Evolutionary conservation across 2,329 filamentous ascomycete species (phyloP), one percentile per base, ranked within the genome.

Genomic region (Metarhizium sp.): DNA sequence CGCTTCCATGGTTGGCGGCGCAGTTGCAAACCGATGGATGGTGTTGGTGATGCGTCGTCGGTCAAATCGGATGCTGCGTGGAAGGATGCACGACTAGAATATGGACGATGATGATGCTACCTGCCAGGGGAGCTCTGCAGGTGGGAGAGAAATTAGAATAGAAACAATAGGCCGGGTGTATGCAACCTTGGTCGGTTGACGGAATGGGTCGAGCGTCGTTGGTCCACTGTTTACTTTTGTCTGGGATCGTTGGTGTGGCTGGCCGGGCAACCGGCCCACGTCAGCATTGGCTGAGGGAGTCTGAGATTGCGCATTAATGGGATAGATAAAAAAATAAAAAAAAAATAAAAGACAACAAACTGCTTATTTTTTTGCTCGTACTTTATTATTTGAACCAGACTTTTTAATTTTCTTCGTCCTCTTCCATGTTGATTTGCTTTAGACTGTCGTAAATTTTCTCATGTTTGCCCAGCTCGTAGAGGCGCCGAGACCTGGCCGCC

Each of bases 1-100:
- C 53, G 68, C 61, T 57, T 76, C 73, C 74, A 76, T 77, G 55
- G 54, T 63, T 16, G 32, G 32, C 30, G 25, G 25, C 25, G 25
- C 25, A 1, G 25, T 25, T 25, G 25, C 25, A 25, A 25, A 25
- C 25, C 25, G 25, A 25, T 20, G 20, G 42, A 20, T 45, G 5
- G 42, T 20, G n/a, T 20, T 45, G 4, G 14, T 45, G 42, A 10
- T 45, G n/a, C 18, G n/a, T 16, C 18, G 16, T 45, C 42, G 6
- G n/a, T 18, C 4, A 20, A 20, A 45, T 45, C 10, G 6, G 42
- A 20, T 45, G 6, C 6, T 16, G n/a, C 1, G 40, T 14, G 25
- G 42, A 43, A 38, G 25, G 50, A 51, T 51, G 36, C 36, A 51
- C 20, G 6, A 30, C 4, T 30, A 30, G 14, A 30, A 48, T 48